These are phyloP conservation scores for Monotropa hypopitys DNA, from an alignment of 179 eudicot species.

Conservation along the genomic window DNA sequence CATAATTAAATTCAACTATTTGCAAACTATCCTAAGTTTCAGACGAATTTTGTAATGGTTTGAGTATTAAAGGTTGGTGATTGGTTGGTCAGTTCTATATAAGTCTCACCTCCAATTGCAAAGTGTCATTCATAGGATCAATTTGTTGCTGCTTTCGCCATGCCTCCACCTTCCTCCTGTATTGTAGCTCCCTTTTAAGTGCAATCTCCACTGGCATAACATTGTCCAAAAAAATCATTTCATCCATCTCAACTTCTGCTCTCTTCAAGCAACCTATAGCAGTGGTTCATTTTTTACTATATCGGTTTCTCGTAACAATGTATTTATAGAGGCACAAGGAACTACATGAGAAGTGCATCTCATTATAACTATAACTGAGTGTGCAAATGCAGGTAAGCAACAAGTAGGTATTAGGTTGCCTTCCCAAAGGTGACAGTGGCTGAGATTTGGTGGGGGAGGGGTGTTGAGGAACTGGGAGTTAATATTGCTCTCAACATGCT, in stretches of 20 bases:
- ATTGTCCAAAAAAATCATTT: constrained; percentile 19
- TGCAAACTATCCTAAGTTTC: background rate
- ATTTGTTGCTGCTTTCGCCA: constrained; percentile 7
- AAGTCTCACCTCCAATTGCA: constrained; percentile 9
- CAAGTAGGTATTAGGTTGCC: background rate
- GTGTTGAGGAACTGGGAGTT: background rate
- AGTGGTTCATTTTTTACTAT: background rate
- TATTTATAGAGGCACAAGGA: background rate
- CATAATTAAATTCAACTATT: background rate
- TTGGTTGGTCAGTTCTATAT: background rate
- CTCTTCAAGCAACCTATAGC: constrained; percentile 10
- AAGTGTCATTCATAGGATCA: constrained; percentile 7
- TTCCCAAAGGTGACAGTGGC: background rate
- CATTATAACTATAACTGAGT: background rate
- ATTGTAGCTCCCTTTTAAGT: constrained; percentile 23
- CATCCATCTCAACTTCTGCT: constrained; percentile 13
- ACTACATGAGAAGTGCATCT: background rate
- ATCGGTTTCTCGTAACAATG: background rate
- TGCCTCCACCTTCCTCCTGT: constrained; percentile 18
- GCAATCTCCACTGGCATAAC: constrained; percentile 28
- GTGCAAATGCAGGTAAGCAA: background rate
- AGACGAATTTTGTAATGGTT: background rate
- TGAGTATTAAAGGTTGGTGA: background rate
- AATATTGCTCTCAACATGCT: background rate
- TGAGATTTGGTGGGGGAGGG: too few relatives aligned